These are phyloP conservation scores for Hanseniaspora vineae DNA, from an alignment of 805 yeast species.

Conservation along the genomic window DNA sequence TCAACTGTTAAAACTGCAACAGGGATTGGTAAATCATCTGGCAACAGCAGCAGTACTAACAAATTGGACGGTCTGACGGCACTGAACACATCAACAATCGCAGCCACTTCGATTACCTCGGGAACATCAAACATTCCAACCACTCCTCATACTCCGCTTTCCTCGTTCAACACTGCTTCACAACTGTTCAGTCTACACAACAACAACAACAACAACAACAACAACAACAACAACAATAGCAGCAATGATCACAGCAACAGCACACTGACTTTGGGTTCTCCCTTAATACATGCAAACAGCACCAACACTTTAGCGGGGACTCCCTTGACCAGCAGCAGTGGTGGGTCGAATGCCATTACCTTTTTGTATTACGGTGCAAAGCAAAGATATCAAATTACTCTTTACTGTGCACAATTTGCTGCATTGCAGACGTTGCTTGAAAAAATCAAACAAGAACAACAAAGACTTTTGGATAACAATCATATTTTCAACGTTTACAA, in stretches of 20 bases:
- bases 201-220: not conserved
- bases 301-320: not conserved
- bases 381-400: constrained; percentile 29
- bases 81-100: not conserved
- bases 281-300: not conserved
- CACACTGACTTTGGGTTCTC: not conserved
- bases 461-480: constrained; percentile 51
- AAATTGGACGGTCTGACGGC: not conserved
- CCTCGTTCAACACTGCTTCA: not conserved
- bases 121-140: not conserved
- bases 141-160: not conserved
- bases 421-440: constrained; percentile 73
- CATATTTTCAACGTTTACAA: constrained; percentile 73
- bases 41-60: not conserved
- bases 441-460: constrained; percentile 69
- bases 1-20: not conserved
- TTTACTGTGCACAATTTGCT: constrained; percentile 30
- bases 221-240: not conserved
- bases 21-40: not conserved
- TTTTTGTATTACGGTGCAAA: constrained; percentile 25
- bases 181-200: too few species aligned
- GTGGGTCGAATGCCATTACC: constrained; percentile 18
- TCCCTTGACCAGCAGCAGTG: not conserved
- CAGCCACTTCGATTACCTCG: not conserved
- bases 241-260: not conserved